Evolutionary conservation across 1,284 basidiomycete species (phyloP).

Genomic region (Athelia psychrophila): DNA sequence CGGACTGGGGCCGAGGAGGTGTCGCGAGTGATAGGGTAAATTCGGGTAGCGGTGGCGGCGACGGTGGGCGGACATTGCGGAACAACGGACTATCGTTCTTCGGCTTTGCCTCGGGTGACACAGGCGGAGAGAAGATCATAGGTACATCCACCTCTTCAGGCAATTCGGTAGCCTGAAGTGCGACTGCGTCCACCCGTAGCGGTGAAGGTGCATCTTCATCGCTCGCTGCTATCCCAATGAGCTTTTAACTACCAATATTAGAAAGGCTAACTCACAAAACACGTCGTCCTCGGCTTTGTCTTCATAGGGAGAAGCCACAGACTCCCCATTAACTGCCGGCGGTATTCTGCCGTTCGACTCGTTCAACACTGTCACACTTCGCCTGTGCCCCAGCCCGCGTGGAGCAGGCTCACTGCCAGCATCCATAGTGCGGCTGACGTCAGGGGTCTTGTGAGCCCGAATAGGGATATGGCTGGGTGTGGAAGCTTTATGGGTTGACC

Average conservation of each 20-base stretch:
- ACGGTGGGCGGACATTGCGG: constrained; percentile 18
- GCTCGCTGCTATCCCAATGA: constrained; percentile 26
- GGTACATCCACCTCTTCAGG: constrained; percentile 8
- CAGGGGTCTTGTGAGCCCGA: constrained; percentile 23
- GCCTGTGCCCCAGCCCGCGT: constrained; percentile 22
- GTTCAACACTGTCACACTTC: constrained; percentile 25
- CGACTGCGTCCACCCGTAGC: constrained; percentile 35
- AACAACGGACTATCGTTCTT: too few relatives aligned
- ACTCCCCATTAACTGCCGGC: constrained; percentile 15
- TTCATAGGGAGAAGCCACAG: constrained; percentile 15
- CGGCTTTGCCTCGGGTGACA: too few relatives aligned
- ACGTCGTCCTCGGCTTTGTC: constrained; percentile 26
- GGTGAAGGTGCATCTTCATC: constrained; percentile 30
- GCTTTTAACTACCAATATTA: background rate
- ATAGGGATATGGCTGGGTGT: constrained; percentile 44
- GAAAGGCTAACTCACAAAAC: constrained; percentile 26
- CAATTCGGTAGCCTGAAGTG: constrained; percentile 28
- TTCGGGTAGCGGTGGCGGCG: constrained; percentile 17
- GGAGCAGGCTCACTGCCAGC: background rate
- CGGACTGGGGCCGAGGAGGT: constrained; percentile 46
- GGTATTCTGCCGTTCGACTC: constrained; percentile 25
- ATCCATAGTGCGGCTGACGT: background rate
- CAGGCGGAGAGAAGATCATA: background rate
- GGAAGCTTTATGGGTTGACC: constrained; percentile 21
- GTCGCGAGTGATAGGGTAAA: constrained; percentile 32